Evolutionary conservation across 1,284 basidiomycete genomes (phyloP).

Genomic region (Microbotryum silenes-acaulis): DNA sequence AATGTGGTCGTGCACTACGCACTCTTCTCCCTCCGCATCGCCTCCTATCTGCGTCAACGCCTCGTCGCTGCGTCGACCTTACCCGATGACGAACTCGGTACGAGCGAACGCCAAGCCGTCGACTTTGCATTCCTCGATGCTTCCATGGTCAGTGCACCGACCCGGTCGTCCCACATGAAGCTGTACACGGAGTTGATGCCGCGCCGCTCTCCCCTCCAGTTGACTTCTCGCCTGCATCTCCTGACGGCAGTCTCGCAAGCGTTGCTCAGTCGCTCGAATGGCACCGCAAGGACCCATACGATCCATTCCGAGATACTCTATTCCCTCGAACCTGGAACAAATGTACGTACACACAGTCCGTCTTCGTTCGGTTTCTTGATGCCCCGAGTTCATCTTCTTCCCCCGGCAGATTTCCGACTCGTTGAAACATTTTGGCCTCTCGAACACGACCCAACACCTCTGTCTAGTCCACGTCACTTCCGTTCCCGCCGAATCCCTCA

Average conservation of each 20-base stretch:
- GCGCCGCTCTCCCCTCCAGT: conserved; percentile 43
- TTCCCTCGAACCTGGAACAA: conserved; percentile 72
- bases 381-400: no score
- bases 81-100: conserved; percentile 53
- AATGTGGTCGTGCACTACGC: conserved; percentile 51
- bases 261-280: conserved; percentile 57
- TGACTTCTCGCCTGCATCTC: conserved; percentile 65
- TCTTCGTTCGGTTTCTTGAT: background rate
- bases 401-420: conserved; percentile 72
- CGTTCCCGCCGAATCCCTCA: conserved; percentile 35
- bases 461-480: conserved; percentile 61
- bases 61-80: conserved; percentile 59
- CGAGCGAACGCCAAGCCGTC: conserved; percentile 60
- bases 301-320: conserved; percentile 81
- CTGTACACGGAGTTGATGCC: background rate
- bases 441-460: conserved; percentile 57
- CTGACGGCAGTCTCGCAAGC: conserved; percentile 74
- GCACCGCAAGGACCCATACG: conserved; percentile 60
- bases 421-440: conserved; percentile 72
- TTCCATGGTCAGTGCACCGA: conserved; percentile 44
- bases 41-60: conserved; percentile 53
- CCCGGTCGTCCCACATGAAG: no score
- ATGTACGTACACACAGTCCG: conserved; percentile 47
- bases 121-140: conserved; percentile 87
- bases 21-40: conserved; percentile 62